phyloP scores from a whole-genome alignment of 148 eudicot species.

The Cornus suecica region DNA sequence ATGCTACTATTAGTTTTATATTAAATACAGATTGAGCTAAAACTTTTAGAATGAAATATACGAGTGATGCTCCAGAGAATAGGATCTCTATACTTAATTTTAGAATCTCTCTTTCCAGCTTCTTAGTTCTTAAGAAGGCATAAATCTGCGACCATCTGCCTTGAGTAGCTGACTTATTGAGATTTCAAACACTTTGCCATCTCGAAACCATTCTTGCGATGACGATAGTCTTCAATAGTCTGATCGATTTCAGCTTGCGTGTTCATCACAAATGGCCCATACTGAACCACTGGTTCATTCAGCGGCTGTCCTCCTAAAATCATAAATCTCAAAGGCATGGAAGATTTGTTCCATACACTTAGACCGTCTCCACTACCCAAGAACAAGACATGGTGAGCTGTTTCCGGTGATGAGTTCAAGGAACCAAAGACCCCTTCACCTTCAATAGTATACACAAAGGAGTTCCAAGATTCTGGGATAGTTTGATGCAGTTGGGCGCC shows the following conservation, averaged over 20 bases:
- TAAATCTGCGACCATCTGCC: not conserved
- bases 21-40: not conserved
- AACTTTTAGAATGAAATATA: too few relatives aligned
- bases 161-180: constrained; percentile 15
- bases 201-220: constrained; percentile 83
- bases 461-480: constrained; percentile 66
- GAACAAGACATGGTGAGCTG: constrained; percentile 64
- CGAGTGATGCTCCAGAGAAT: too few relatives aligned
- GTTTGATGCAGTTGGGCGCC: constrained; percentile 56
- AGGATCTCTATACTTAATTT: too few relatives aligned
- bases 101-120: too few relatives aligned
- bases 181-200: constrained; percentile 74
- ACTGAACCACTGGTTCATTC: constrained; percentile 82
- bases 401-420: constrained; percentile 29
- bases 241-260: constrained; percentile 79
- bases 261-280: constrained; percentile 99
- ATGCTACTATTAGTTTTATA: not conserved
- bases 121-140: too few relatives aligned
- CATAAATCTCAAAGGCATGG: constrained; percentile 50
- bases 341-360: constrained; percentile 64
- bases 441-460: constrained; percentile 67
- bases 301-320: constrained; percentile 79
- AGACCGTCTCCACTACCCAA: constrained; percentile 83
- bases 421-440: constrained; percentile 78
- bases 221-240: constrained; percentile 73